These are phyloP conservation scores for Heterobasidion annosum DNA, from an alignment of 1,284 basidiomycete genomes.

Conservation along the genomic window DNA sequence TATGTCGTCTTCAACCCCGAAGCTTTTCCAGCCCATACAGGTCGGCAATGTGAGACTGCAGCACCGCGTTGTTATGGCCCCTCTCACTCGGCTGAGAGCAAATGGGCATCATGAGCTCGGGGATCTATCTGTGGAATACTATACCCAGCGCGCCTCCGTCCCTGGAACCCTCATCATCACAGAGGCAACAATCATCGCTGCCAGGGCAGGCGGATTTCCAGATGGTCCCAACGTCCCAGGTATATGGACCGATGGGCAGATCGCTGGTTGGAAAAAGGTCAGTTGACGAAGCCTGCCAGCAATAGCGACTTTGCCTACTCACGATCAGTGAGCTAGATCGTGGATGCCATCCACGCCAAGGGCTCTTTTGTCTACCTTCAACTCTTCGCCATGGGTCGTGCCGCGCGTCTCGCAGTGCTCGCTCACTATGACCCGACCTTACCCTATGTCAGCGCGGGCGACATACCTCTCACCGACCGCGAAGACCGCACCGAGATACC, in stretches of 20 bases:
- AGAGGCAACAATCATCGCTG: conserved; percentile 34
- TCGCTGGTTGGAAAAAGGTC: conserved; percentile 20
- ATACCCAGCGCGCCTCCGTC: conserved; percentile 31
- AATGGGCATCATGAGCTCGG: conserved; percentile 17
- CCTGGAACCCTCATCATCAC: conserved; percentile 40
- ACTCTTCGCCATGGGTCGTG: conserved; percentile 36
- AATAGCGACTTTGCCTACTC: neutral
- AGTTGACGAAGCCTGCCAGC: neutral
- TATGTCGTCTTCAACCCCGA: neutral
- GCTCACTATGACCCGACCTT: conserved; percentile 20
- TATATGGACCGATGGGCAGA: conserved; percentile 16
- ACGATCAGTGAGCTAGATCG: conserved; percentile 12
- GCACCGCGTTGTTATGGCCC: conserved; percentile 39
- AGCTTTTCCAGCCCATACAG: conserved; percentile 34
- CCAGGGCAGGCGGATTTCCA: conserved; percentile 13
- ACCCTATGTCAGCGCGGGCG: conserved; percentile 29
- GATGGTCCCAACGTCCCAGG: conserved; percentile 24
- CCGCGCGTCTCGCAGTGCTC: conserved; percentile 17
- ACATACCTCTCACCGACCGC: conserved; percentile 28
- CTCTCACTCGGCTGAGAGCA: conserved; percentile 33
- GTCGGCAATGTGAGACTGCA: conserved; percentile 30
- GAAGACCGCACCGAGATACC: conserved; percentile 14
- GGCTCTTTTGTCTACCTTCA: conserved; percentile 29
- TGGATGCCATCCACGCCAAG: conserved; percentile 31
- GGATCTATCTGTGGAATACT: conserved; percentile 31